phyloP scores from a whole-genome alignment of 805 yeast species.

The Metschnikowia lochheadii region DNA sequence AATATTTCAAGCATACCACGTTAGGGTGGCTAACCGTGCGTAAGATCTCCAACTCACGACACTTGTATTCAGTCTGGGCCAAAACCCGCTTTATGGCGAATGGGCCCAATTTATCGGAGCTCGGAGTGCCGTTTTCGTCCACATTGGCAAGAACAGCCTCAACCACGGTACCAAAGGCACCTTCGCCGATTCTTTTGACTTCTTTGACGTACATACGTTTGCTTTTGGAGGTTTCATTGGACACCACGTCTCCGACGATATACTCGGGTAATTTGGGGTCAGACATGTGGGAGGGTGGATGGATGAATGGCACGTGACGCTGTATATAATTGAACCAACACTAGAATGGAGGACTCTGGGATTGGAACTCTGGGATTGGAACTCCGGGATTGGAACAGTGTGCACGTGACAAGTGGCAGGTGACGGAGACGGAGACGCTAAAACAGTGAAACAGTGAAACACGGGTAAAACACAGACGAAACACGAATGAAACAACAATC shows the following conservation, averaged over 20 bases:
- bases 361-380: too few relatives aligned
- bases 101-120: slow-evolving; percentile 62
- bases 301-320: not conserved
- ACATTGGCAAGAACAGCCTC: slow-evolving; percentile 55
- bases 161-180: slow-evolving; percentile 82
- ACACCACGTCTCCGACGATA: slow-evolving; percentile 46
- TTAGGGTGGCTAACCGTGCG: slow-evolving; percentile 78
- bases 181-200: slow-evolving; percentile 74
- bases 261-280: slow-evolving; percentile 26
- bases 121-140: slow-evolving; percentile 19
- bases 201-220: slow-evolving; percentile 67
- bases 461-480: not conserved
- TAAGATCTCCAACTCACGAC: slow-evolving; percentile 73
- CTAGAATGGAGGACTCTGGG: too few relatives aligned
- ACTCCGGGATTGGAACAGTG: too few relatives aligned
- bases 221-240: slow-evolving; percentile 49
- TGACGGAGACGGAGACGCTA: not conserved
- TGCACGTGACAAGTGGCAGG: not conserved
- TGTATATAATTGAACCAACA: too few relatives aligned
- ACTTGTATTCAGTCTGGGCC: slow-evolving; percentile 82
- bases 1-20: slow-evolving; percentile 63
- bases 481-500: not conserved
- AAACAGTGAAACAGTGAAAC: not conserved
- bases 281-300: slow-evolving; percentile 1
- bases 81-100: slow-evolving; percentile 82